Evolutionary conservation across 805 yeast species (phyloP), one percentile per base, ranked within the genome.

Genomic region (Metschnikowia lochheadii): DNA sequence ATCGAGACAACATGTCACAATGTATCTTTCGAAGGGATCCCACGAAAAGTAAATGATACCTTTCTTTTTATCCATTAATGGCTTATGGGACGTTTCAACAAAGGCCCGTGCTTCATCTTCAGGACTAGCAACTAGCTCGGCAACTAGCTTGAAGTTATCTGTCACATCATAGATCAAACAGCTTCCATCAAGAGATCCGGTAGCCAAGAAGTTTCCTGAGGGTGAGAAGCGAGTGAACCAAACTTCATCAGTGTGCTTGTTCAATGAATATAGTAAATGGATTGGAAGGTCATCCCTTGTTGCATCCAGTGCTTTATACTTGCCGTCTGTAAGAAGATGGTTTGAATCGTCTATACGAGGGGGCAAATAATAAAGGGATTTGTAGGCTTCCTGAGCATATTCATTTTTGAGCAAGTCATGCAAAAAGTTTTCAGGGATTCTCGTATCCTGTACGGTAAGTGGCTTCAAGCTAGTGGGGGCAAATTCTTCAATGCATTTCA

Each of bases 161-260:
- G 68, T 62, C 2, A 84, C 85, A 63, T 84, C 85, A 69, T 87
- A 89, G 11, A 90, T 73, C 32, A 81, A 68, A 35, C 88, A 74
- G 21, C 76, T 72, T 6, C 81, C 76, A 62, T 89, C 95, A 14
- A 81, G 77, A 6, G 94, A 82, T 0, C 91, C 86, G 0, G 91
- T 80, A n/a, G 89, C 95, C 37, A 91, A 69, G 55, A 73, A 82
- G 54, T 75, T 77, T 2, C 97, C 97, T 67, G 80, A 78, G 42
- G 89, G 87, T 5, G 94, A 85, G 62, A 88, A 90, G 50, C 80
- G 79, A 13, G 86, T 75, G 62, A 76, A 85, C 97, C 97, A 91
- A 11, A 89, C 92, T 64, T 91, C 96, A 61, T 84, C 82, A 0
- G 69, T 65, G 60, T 87, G 94, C 40, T 75, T 71, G 0, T 67